These are phyloP conservation scores for Coemansia sp. DNA, from an alignment of 192 early-diverging fungal species.

Conservation along the genomic window DNA sequence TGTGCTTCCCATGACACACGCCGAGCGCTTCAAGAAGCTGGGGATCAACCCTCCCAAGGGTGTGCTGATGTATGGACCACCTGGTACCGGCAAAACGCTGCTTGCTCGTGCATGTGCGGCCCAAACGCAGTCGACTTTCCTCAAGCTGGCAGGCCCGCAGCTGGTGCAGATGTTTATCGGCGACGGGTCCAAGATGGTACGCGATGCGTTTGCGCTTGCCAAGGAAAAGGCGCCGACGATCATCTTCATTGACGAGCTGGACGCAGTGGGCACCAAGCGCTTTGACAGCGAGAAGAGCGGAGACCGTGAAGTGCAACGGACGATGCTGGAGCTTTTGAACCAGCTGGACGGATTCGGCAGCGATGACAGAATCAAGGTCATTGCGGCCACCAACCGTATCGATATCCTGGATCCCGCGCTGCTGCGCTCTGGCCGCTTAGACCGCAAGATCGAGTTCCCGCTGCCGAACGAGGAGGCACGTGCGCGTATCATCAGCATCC, in stretches of 20 bases:
- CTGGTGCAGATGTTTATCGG: constrained; percentile 99
- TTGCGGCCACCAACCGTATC: constrained; percentile 97
- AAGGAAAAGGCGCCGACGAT: constrained; percentile 99
- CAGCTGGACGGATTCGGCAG: constrained; percentile 96
- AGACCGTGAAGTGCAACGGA: constrained; percentile 97
- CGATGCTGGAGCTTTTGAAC: constrained; percentile 98
- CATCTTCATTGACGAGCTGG: constrained; percentile 99
- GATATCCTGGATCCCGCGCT: constrained; percentile 91
- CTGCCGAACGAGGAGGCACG: constrained; percentile 90
- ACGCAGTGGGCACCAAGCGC: constrained; percentile 98
- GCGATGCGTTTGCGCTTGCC: constrained; percentile 94
- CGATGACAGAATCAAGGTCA: constrained; percentile 97
- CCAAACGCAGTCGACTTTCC: constrained; percentile 91
- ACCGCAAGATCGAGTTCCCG: constrained; percentile 94
- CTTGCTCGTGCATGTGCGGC: constrained; percentile 97
- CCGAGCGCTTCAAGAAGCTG: constrained; percentile 80
- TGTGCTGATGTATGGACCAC: constrained; percentile 80
- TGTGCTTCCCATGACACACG: constrained; percentile 84
- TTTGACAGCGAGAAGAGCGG: constrained; percentile 97
- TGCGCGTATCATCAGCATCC: constrained; percentile 94
- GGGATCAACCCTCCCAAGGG: constrained; percentile 88
- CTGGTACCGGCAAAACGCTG: constrained; percentile 87
- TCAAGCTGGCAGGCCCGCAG: constrained; percentile 96
- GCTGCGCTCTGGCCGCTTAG: constrained; percentile 83
- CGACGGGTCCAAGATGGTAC: constrained; percentile 95